These are phyloP conservation scores for Mucor circinelloides DNA, from an alignment of 371 early-diverging fungal genomes.

Conservation along the genomic window DNA sequence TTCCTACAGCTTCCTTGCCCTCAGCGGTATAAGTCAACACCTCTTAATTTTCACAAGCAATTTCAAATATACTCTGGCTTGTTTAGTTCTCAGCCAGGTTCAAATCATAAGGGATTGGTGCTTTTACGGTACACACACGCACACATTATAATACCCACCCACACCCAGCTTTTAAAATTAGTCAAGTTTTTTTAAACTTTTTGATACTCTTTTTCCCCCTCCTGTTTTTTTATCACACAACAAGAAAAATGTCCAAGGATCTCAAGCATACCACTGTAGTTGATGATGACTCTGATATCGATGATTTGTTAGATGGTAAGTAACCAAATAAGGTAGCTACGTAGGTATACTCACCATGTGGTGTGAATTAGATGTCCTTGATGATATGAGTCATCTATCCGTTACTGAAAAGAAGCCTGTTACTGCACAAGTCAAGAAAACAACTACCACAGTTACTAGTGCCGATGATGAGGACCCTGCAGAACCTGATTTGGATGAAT, in stretches of 20 bases:
- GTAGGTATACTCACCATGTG: background rate
- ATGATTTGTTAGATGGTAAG: constrained; percentile 67
- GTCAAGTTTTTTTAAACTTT: background rate
- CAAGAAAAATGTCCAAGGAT: constrained; percentile 23
- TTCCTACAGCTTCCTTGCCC: too few species aligned
- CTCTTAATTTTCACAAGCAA: background rate
- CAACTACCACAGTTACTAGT: constrained; percentile 7
- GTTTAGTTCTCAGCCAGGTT: background rate
- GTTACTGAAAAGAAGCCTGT: constrained; percentile 2
- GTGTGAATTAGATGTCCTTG: constrained; percentile 49
- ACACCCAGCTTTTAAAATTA: background rate
- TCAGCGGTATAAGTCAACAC: too few species aligned
- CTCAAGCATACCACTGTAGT: constrained; percentile 23
- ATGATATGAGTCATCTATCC: constrained; percentile 36
- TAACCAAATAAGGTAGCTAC: background rate
- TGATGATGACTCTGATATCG: constrained; percentile 59
- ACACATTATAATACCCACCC: background rate
- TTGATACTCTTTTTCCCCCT: background rate
- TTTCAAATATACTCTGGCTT: background rate
- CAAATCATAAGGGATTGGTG: constrained; percentile 2
- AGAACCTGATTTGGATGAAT: constrained; percentile 31
- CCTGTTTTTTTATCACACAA: background rate
- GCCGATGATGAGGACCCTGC: constrained; percentile 27
- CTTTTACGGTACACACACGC: background rate
- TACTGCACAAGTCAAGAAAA: constrained; percentile 10